phyloP scores from a whole-genome alignment of 2,329 filamentous ascomycete genomes.

The Colletotrichum sp. region DNA sequence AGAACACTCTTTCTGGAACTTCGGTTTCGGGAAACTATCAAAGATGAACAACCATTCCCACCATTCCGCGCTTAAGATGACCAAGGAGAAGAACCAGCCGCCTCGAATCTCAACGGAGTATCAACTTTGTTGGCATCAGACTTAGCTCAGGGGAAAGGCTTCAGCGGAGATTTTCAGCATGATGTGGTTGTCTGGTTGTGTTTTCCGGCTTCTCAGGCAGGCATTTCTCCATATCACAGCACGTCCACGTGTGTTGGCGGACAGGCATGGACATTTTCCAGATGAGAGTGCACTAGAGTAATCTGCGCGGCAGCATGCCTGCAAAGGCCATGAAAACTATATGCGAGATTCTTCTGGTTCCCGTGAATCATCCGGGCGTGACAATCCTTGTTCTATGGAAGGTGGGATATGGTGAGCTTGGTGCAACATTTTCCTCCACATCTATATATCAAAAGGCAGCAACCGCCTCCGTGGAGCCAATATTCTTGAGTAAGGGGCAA shows the following conservation, averaged over 20 bases:
- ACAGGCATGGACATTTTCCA: too few relatives aligned
- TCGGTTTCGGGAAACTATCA: background rate
- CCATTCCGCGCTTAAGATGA: background rate
- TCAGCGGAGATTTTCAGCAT: background rate
- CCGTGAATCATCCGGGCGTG: background rate
- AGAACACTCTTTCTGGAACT: background rate
- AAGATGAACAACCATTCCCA: background rate
- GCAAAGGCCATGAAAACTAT: background rate
- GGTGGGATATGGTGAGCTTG: background rate
- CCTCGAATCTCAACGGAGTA: background rate
- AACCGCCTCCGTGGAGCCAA: background rate
- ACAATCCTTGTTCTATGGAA: background rate
- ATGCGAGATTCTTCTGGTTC: background rate
- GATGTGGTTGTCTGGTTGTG: background rate
- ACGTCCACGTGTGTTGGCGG: too few relatives aligned
- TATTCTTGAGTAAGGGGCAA: background rate
- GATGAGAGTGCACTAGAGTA: too few relatives aligned
- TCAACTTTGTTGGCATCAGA: background rate
- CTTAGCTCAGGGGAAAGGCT: background rate
- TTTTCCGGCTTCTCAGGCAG: background rate
- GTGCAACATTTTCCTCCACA: background rate
- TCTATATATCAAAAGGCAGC: background rate
- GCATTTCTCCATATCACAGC: background rate
- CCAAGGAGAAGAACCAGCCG: background rate
- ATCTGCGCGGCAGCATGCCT: background rate